Base-by-base conservation (phyloP, 2,329 filamentous ascomycete genomes). In the Cercospora sp. region DNA sequence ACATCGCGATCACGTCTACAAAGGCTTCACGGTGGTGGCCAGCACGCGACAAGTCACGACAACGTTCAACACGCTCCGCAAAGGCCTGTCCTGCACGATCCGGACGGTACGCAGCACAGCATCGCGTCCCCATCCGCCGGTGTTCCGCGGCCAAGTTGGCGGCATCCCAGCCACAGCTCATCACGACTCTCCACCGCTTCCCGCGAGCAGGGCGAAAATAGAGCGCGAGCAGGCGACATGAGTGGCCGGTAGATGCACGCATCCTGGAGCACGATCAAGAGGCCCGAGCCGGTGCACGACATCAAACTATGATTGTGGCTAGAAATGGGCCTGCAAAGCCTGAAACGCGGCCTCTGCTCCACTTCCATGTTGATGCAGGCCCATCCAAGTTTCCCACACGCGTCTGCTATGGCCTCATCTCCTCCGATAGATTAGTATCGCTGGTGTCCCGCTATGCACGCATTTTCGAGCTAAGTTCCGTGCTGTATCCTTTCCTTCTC, bases 341-440 rank as follows among this genome's bases (percentile, higher is more conserved):
- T 69, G 69, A 70, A 70, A 70, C 69, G 51, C 63, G 28, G 40
- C 62, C 21, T 55, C 60, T 57, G 16, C 37, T 65, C 69, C 68
- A 63, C 61, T 62, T 61, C 61, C 58, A 61, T 67, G 68, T 30
- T 63, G 12, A 61, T 59, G 65, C 68, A 67, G 68, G 65, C 68
- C 45, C 51, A 65, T 66, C 63, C 69, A 66, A 70, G 69, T 70
- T 69, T 67, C 64, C 53, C 53, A 18, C 53, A n/a, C 30, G 13
- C 45, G 43, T 32, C 34, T 30, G 30, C 64, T 16, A 68, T 61
- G 57, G 30, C 55, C 66, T 66, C 66, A 70, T 70, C 69, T 70
- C 68, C 63, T 65, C 66, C 60, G 45, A 66, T 58, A 63, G 51
- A 62, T 63, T 66, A 59, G 30, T 65, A 65, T 43, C 57, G 53